A percentile compares a stretch with the other conserved stretches of the same genome.
Evolutionary conservation across 2,329 filamentous ascomycete species (phyloP).

Genomic region (Penicillium verrucosum): DNA sequence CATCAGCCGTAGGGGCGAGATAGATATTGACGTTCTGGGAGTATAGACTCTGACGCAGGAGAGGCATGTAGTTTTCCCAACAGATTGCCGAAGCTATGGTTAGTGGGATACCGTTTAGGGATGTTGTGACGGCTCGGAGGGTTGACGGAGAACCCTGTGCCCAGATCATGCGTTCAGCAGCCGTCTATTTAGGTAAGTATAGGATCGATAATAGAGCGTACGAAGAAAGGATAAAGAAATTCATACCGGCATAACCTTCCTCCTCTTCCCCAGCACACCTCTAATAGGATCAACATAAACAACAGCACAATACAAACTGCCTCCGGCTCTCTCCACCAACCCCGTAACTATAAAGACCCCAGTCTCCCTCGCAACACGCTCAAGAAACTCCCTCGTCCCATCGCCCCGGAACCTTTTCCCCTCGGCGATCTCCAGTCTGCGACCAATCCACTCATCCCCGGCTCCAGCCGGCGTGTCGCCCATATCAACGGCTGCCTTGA

Average conservation of each 20-base stretch:
- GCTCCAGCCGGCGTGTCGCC: neutral
- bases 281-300: constrained; percentile 74
- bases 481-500: neutral
- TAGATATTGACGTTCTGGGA: constrained; percentile 88
- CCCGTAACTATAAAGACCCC: constrained; percentile 74
- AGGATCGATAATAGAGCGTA: neutral
- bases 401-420: neutral
- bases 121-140: constrained; percentile 72
- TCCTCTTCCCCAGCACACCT: constrained; percentile 75
- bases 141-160: constrained; percentile 65
- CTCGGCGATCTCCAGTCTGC: neutral
- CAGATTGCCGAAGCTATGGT: constrained; percentile 85
- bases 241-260: constrained; percentile 83
- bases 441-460: neutral
- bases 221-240: neutral
- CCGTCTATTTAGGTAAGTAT: neutral
- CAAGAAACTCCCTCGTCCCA: neutral
- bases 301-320: constrained; percentile 77
- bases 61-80: constrained; percentile 96
- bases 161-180: constrained; percentile 1
- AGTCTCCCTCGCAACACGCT: neutral
- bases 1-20: constrained; percentile 84
- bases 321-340: constrained; percentile 74
- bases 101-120: constrained; percentile 72
- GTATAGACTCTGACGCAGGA: constrained; percentile 78